phyloP scores from a whole-genome alignment of 2,329 filamentous ascomycete species.

The Sarocladium brachiariae region DNA sequence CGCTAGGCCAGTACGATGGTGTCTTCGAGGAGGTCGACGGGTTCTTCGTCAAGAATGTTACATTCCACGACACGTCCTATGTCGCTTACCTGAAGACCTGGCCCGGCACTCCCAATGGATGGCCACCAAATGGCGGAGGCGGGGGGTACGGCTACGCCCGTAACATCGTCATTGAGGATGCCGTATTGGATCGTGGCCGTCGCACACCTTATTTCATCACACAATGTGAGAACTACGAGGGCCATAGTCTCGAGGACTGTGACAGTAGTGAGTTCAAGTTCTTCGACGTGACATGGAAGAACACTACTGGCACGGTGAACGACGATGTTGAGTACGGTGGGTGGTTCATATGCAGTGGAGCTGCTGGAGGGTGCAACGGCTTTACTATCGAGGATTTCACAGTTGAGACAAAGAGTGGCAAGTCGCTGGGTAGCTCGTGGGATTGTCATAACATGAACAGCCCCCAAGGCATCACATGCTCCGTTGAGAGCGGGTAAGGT shows the following conservation, averaged over 20 bases:
- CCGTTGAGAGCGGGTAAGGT: neutral
- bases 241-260: slow-evolving; percentile 26
- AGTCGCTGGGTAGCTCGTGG: slow-evolving; percentile 17
- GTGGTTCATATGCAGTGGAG: slow-evolving; percentile 25
- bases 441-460: slow-evolving; percentile 2
- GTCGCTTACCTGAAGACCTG: slow-evolving; percentile 53
- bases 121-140: slow-evolving; percentile 51
- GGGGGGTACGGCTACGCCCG: slow-evolving; percentile 40
- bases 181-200: slow-evolving; percentile 20
- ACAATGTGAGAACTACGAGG: slow-evolving; percentile 30
- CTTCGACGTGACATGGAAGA: slow-evolving; percentile 20
- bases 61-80: slow-evolving; percentile 37
- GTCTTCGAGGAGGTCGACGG: slow-evolving; percentile 42
- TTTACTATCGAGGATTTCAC: slow-evolving; percentile 20
- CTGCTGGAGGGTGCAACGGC: slow-evolving; percentile 24
- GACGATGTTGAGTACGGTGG: slow-evolving; percentile 19
- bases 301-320: slow-evolving; percentile 22
- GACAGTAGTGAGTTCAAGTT: slow-evolving; percentile 26
- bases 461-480: neutral
- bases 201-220: slow-evolving; percentile 26
- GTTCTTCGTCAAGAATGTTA: slow-evolving; percentile 40
- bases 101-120: slow-evolving; percentile 43
- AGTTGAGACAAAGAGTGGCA: slow-evolving; percentile 14
- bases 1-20: slow-evolving; percentile 47
- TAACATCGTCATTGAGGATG: slow-evolving; percentile 25